Percentiles rank a stretch among this genome's conserved stretches.
Evolutionary conservation across 768 basidiomycete genomes (phyloP).

Genomic region (Lyophyllum semitale): DNA sequence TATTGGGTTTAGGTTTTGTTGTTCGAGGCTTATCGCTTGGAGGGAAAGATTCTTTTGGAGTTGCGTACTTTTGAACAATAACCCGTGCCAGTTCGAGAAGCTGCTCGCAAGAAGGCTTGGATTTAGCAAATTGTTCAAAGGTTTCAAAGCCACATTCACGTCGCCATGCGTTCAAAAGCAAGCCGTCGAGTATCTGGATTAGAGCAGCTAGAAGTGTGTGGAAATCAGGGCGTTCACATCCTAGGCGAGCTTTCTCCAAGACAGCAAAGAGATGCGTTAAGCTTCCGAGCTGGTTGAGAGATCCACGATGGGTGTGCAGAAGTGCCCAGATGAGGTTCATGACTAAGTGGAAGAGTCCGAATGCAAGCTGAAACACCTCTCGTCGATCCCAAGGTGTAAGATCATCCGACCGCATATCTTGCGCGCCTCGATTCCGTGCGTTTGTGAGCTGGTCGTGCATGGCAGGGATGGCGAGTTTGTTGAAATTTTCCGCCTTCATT

Average conservation of each 20-base stretch:
- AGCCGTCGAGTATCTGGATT: constrained; percentile 31
- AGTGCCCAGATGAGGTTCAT: constrained; percentile 36
- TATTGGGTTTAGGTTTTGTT: not conserved
- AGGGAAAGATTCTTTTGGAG: constrained; percentile 4
- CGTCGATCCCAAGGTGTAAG: constrained; percentile 22
- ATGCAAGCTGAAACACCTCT: constrained; percentile 24
- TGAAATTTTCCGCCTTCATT: constrained; percentile 7
- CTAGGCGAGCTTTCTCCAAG: constrained; percentile 31
- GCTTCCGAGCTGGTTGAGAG: constrained; percentile 21
- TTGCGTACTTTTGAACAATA: constrained; percentile 27
- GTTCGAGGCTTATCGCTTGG: not conserved
- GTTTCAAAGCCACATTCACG: constrained; percentile 13
- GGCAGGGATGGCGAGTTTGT: constrained; percentile 19
- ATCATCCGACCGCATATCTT: constrained; percentile 16
- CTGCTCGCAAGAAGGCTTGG: constrained; percentile 25
- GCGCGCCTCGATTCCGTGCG: constrained; percentile 19
- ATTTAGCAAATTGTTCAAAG: constrained; percentile 17
- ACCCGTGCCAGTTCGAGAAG: constrained; percentile 16
- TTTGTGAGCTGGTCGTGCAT: constrained; percentile 33
- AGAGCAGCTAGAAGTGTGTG: constrained; percentile 28
- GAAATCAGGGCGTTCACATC: constrained; percentile 33
- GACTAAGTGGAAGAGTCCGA: constrained; percentile 33
- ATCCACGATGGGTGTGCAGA: constrained; percentile 28
- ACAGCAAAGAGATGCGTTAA: constrained; percentile 30
- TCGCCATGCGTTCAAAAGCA: constrained; percentile 33